Evolutionary conservation across 495 filamentous ascomycete species (phyloP).

Genomic region (Baudoinia panamericana): DNA sequence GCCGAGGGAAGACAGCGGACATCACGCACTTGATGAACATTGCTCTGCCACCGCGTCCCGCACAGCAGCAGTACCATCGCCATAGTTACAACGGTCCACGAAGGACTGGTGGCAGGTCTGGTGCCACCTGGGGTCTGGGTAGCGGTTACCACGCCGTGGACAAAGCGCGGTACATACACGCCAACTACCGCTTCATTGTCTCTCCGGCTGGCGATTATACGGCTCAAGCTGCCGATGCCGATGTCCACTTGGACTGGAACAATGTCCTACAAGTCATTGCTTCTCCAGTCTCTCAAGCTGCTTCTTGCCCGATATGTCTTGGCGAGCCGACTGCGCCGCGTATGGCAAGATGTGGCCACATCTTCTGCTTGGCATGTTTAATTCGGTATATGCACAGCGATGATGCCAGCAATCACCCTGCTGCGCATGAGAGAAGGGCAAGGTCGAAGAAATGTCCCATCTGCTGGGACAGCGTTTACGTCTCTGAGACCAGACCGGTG

Average conservation of each 20-base stretch:
- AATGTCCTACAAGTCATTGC: conserved; percentile 83
- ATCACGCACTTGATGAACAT: conserved; percentile 97
- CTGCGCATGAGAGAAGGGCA: conserved; percentile 55
- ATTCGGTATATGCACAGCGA: conserved; percentile 90
- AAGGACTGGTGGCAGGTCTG: conserved; percentile 40
- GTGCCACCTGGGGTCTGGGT: conserved; percentile 72
- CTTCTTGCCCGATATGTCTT: conserved; percentile 87
- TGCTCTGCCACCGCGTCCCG: conserved; percentile 62
- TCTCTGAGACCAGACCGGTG: conserved; percentile 79
- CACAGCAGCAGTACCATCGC: conserved; percentile 49
- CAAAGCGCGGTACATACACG: conserved; percentile 90
- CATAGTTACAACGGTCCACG: conserved; percentile 34
- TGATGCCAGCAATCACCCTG: conserved; percentile 44
- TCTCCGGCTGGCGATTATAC: conserved; percentile 67
- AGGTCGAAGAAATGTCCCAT: conserved; percentile 94
- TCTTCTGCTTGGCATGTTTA: conserved; percentile 88
- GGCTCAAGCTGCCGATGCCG: conserved; percentile 69
- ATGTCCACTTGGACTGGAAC: conserved; percentile 83
- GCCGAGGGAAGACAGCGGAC: conserved; percentile 75
- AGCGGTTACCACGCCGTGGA: conserved; percentile 86
- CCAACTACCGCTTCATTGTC: conserved; percentile 95
- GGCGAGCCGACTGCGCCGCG: conserved; percentile 83
- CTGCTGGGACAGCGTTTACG: conserved; percentile 79
- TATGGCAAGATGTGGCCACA: conserved; percentile 96
- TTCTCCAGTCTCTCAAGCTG: conserved; percentile 73